phyloP scores from a whole-genome alignment of 306 rosid species.

The Begonia peltatifolia region DNA sequence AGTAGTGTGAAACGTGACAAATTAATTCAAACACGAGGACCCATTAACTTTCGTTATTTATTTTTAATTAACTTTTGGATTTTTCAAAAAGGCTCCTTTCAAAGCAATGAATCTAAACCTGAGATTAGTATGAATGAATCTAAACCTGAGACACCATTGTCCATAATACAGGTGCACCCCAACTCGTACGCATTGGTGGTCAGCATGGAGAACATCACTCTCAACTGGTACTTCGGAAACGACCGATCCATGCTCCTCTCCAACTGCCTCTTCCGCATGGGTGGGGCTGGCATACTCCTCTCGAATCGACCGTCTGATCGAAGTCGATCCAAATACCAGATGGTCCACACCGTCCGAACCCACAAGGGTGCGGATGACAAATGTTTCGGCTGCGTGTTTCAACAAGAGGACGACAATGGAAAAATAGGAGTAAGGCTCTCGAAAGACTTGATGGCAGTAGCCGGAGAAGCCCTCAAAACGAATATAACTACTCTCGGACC shows the following conservation, averaged over 20 bases:
- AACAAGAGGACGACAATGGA: slow-evolving; percentile 50
- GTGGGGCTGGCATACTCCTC: slow-evolving; percentile 80
- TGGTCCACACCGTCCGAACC: slow-evolving; percentile 63
- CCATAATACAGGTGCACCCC: slow-evolving; percentile 40
- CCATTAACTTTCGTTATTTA: too few relatives aligned
- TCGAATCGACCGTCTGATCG: slow-evolving; percentile 38
- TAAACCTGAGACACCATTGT: too few relatives aligned
- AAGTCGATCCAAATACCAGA: slow-evolving; percentile 54
- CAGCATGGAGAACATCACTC: slow-evolving; percentile 86
- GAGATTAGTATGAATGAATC: too few relatives aligned
- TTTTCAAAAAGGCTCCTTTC: too few relatives aligned
- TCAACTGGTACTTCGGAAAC: slow-evolving; percentile 82
- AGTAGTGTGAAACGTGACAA: too few relatives aligned
- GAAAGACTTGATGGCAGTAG: slow-evolving; percentile 67
- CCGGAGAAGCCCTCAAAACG: slow-evolving; percentile 76
- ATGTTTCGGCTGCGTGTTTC: slow-evolving; percentile 49
- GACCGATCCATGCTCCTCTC: slow-evolving; percentile 74
- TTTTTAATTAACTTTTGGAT: too few relatives aligned
- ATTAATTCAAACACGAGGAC: too few relatives aligned
- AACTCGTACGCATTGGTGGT: slow-evolving; percentile 76
- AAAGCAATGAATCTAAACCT: too few relatives aligned
- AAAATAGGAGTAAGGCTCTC: slow-evolving; percentile 59
- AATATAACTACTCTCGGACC: slow-evolving; percentile 88
- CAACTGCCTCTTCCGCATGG: slow-evolving; percentile 78
- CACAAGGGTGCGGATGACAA: slow-evolving; percentile 73